Evolutionary conservation across 1,284 basidiomycete species (phyloP), one percentile per base, ranked within the genome.

Genomic region (Ceratobasidium sp.): DNA sequence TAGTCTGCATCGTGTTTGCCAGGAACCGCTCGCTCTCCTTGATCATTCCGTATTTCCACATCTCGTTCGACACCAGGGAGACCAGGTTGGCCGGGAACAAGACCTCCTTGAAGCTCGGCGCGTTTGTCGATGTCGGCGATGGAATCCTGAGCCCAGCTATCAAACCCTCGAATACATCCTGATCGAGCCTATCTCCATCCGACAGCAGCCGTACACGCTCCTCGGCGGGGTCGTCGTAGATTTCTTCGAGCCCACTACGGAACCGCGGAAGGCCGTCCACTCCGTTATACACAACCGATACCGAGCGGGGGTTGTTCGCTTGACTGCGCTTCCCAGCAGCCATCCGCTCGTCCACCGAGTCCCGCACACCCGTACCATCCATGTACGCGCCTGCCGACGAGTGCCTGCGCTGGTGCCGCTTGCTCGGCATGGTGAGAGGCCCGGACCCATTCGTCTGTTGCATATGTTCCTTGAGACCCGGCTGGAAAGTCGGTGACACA

Each of bases 41-140:
- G 79, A 99, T 98, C 79, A 99, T 89, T 34, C 96, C 96, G 80
- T 98, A 95, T 84, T 98, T 98, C 98, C 98, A 99, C 97, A 99
- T 99, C 84, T 99, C 98, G 83, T 99, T 99, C 24, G 96, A 98
- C 76, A 98, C 92, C 64, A 99, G 85, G 79, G 93, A 95, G 83
- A 99, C 99, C 75, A 99, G 88, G 82, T 99, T 98, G n/a, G 98
- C 97, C 4, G 98, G 98, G 92, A 99, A 99, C 53, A 99, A 87
- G 72, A 99, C 96, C 83, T 99, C 98, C 84, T 98, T 99, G 76
- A 96, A 92, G 37, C 92, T 91, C 22, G 96, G 94, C 0, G 96
- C 94, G 80, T 95, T 98, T 74, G 93, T 93, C 72, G 95, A 85
- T 79, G 92, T 96, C 0, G 98, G 94, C 22, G 91, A 89, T 19